Conservation (phyloP, 176 grass and related monocot genomes). For the Zea luxurians region DNA sequence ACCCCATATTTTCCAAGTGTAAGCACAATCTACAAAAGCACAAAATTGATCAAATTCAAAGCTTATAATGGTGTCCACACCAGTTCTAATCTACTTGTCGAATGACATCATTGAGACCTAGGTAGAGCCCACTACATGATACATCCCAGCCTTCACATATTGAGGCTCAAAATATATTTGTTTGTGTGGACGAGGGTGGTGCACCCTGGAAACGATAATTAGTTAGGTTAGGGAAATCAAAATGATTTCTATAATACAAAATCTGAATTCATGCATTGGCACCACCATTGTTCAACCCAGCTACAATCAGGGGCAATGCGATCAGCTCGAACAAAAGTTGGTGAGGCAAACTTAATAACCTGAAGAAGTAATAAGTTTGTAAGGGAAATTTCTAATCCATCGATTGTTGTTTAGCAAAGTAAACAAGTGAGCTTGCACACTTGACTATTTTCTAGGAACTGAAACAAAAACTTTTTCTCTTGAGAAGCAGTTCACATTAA, state of each 20-base stretch:
- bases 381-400: slow-evolving; percentile 17
- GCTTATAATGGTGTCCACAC: slow-evolving; percentile 5
- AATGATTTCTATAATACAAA: too few relatives aligned
- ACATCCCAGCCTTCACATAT: slow-evolving; percentile 87
- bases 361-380: slow-evolving; percentile 42
- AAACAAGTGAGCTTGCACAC: slow-evolving; percentile 12
- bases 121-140: slow-evolving; percentile 87
- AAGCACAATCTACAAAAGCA: slow-evolving; percentile 80
- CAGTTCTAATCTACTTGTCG: slow-evolving; percentile 55
- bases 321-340: too few relatives aligned
- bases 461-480: background rate
- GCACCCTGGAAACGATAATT: too few relatives aligned
- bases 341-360: too few relatives aligned
- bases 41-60: slow-evolving; percentile 5
- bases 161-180: slow-evolving; percentile 88
- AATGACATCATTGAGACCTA: slow-evolving; percentile 95
- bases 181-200: slow-evolving; percentile 77
- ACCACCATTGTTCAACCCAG: too few relatives aligned
- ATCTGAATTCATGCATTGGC: too few relatives aligned
- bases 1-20: slow-evolving; percentile 95
- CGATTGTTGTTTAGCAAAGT: slow-evolving; percentile 15
- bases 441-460: background rate
- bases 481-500: background rate
- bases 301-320: too few relatives aligned
- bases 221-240: too few relatives aligned